phyloP scores from a whole-genome alignment of 2,329 filamentous ascomycete species.

The Stachybotrys chartarum region DNA sequence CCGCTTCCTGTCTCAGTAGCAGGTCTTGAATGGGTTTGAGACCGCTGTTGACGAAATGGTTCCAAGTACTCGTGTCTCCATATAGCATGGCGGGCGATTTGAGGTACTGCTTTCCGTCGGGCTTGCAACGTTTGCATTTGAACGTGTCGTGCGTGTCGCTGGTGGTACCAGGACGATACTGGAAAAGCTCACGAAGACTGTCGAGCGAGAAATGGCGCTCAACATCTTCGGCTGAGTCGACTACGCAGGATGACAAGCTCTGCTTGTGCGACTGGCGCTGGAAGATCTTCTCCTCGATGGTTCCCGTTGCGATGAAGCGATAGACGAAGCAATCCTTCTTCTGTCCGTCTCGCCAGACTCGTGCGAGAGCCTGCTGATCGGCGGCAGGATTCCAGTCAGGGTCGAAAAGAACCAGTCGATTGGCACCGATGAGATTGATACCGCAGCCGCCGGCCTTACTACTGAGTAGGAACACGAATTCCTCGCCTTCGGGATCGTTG shows the following conservation, averaged over 20 bases:
- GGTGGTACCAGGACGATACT: constrained; percentile 75
- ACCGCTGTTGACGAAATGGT: constrained; percentile 83
- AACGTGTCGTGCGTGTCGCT: constrained; percentile 98
- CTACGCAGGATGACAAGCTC: constrained; percentile 89
- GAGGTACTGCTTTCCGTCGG: constrained; percentile 77
- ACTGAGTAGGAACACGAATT: constrained; percentile 93
- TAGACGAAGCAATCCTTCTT: constrained; percentile 99
- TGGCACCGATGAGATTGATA: constrained; percentile 90
- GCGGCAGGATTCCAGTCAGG: constrained; percentile 98
- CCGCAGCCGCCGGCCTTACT: constrained; percentile 96
- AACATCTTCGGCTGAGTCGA: constrained; percentile 93
- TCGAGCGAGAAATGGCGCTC: constrained; percentile 94
- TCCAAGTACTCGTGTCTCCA: constrained; percentile 98
- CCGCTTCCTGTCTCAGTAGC: constrained; percentile 77
- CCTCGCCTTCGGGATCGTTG: constrained; percentile 82
- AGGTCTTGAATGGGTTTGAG: constrained; percentile 84
- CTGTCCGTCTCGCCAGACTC: constrained; percentile 97
- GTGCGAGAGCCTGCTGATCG: constrained; percentile 91
- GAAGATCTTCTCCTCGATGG: constrained; percentile 99
- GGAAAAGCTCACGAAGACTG: constrained; percentile 85
- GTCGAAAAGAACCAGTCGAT: constrained; percentile 91
- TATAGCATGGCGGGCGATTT: constrained; percentile 95
- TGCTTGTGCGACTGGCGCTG: constrained; percentile 98
- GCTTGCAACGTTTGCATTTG: constrained; percentile 92
- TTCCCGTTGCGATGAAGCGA: constrained; percentile 96